Conservation (phyloP, 2,329 filamentous ascomycete species). For the Aspergillus versicolor region DNA sequence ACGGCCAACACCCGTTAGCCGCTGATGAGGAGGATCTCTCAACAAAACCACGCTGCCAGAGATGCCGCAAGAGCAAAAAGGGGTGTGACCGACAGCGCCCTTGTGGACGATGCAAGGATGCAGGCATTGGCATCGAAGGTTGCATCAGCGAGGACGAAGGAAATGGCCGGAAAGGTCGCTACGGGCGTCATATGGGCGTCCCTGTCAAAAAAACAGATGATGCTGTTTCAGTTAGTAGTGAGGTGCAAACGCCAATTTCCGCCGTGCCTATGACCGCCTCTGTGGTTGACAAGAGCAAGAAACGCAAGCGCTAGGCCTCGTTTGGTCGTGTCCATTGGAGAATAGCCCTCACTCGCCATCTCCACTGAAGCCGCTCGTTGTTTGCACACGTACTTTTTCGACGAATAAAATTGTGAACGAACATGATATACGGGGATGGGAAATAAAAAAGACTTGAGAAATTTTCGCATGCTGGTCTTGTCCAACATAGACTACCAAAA, state of each 20-base stretch:
- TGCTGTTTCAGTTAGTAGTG: conserved; percentile 26
- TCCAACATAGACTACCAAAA: conserved; percentile 11
- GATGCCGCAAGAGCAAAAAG: conserved; percentile 99
- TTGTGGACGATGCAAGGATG: conserved; percentile 92
- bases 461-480: conserved; percentile 1
- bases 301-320: conserved; percentile 61
- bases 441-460: not conserved
- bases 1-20: conserved; percentile 61
- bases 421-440: not conserved
- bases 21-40: conserved; percentile 86
- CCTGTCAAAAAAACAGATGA: conserved; percentile 59
- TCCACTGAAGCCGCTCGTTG: not conserved
- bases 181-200: conserved; percentile 70
- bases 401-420: not conserved
- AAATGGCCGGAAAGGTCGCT: conserved; percentile 93
- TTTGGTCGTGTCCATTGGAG: not conserved
- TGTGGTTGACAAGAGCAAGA: conserved; percentile 63
- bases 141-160: conserved; percentile 98
- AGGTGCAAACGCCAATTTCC: conserved; percentile 17
- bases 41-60: conserved; percentile 93
- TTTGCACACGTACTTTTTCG: not conserved
- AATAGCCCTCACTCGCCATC: not conserved
- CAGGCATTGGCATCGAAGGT: conserved; percentile 86
- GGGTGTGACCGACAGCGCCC: conserved; percentile 95
- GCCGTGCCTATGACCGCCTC: conserved; percentile 30